phyloP scores from a whole-genome alignment of 2,329 filamentous ascomycete genomes.

The Monosporascus sp. region DNA sequence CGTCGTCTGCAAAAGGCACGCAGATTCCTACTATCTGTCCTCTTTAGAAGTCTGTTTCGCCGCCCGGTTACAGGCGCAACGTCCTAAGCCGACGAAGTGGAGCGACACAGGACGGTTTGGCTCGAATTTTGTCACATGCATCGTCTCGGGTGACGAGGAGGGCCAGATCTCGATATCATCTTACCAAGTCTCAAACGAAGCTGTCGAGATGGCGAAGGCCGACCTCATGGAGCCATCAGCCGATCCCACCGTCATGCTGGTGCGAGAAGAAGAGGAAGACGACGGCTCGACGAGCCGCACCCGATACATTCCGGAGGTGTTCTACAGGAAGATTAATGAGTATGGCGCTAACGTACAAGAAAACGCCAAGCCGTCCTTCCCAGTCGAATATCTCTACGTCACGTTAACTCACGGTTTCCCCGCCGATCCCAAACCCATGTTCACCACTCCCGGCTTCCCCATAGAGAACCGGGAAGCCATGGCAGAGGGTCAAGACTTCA shows the following conservation, averaged over 20 bases:
- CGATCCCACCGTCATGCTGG: conserved; percentile 89
- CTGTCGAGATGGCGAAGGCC: conserved; percentile 93
- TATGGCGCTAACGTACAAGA: conserved; percentile 95
- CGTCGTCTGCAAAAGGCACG: conserved; percentile 91
- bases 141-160: conserved; percentile 86
- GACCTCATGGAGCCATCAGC: conserved; percentile 94
- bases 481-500: conserved; percentile 78
- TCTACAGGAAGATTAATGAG: conserved; percentile 92
- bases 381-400: conserved; percentile 92
- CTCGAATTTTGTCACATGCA: conserved; percentile 94
- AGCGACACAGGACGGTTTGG: conserved; percentile 91
- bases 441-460: conserved; percentile 70
- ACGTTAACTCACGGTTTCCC: conserved; percentile 97
- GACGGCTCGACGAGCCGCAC: conserved; percentile 62
- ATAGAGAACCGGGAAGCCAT: conserved; percentile 88
- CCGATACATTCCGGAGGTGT: conserved; percentile 94
- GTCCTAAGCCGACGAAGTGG: conserved; percentile 92
- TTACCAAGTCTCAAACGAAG: conserved; percentile 92
- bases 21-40: conserved; percentile 89
- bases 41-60: conserved; percentile 90
- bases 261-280: conserved; percentile 85
- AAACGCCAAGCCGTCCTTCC: conserved; percentile 93
- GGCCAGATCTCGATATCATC: conserved; percentile 84
- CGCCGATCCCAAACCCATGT: conserved; percentile 68
- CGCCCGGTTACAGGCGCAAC: conserved; percentile 77